Evolutionary conservation across 345 rosid genomes (phyloP).

Genomic region (Hevea brasiliensis): DNA sequence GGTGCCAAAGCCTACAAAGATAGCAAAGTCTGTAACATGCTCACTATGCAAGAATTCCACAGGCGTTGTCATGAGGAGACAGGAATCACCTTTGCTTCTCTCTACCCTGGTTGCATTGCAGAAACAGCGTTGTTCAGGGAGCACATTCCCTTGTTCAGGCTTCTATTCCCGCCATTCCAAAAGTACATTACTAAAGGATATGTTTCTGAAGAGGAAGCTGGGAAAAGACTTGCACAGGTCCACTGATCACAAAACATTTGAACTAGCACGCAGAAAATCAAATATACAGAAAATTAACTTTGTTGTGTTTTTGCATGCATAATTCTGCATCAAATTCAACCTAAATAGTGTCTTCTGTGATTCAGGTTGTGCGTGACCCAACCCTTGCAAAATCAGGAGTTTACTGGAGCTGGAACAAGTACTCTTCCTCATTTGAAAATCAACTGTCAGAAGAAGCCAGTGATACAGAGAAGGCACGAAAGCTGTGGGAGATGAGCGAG

Average conservation of each 20-base stretch:
- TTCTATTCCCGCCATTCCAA: slow-evolving; percentile 34
- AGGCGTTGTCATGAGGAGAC: slow-evolving; percentile 86
- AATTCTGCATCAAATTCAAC: neutral
- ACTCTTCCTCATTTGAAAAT: slow-evolving; percentile 87
- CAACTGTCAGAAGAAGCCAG: slow-evolving; percentile 91
- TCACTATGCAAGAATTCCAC: slow-evolving; percentile 94
- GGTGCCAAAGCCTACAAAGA: slow-evolving; percentile 99
- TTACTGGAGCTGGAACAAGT: slow-evolving; percentile 98
- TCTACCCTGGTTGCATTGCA: slow-evolving; percentile 97
- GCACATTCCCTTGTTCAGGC: slow-evolving; percentile 73
- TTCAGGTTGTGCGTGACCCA: slow-evolving; percentile 76
- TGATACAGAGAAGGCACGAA: slow-evolving; percentile 71
- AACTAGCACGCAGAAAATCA: neutral
- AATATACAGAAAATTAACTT: too few species aligned
- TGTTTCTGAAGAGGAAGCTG: slow-evolving; percentile 28
- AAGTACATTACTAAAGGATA: slow-evolving; percentile 32
- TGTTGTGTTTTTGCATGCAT: too few species aligned
- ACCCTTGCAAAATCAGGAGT: slow-evolving; percentile 83
- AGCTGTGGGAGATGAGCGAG: slow-evolving; percentile 94
- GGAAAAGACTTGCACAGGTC: slow-evolving; percentile 32
- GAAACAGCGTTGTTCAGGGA: slow-evolving; percentile 93
- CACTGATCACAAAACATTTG: neutral
- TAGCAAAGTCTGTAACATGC: slow-evolving; percentile 98
- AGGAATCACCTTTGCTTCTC: slow-evolving; percentile 75
- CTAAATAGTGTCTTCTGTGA: slow-evolving; percentile 22